phyloP scores from a whole-genome alignment of 2,329 filamentous ascomycete species.

The Teratosphaeria nubilosa region DNA sequence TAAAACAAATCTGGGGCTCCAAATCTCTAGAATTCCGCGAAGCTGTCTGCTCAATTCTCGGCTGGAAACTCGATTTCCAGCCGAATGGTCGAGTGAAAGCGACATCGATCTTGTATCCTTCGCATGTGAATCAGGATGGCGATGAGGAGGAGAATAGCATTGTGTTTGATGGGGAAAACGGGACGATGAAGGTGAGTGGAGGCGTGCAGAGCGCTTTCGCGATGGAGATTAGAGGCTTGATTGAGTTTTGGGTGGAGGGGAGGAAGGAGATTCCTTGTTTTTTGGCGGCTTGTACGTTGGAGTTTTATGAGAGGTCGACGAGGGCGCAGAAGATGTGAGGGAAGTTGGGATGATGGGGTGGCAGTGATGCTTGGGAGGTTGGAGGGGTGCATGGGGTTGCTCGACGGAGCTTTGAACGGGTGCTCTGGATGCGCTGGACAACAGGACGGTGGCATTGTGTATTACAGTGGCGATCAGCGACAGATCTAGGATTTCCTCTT shows the following conservation, averaged over 20 bases:
- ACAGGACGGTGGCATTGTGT: neutral
- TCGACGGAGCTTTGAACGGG: neutral
- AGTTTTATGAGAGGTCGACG: slow-evolving; percentile 70
- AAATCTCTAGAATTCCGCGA: slow-evolving; percentile 94
- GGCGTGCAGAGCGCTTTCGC: slow-evolving; percentile 83
- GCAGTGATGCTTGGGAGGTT: neutral
- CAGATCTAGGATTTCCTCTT: slow-evolving; percentile 15
- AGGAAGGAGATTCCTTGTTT: slow-evolving; percentile 91
- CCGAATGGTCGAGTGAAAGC: slow-evolving; percentile 95
- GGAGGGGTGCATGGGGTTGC: too few species aligned
- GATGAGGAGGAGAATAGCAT: slow-evolving; percentile 51
- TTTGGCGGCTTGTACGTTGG: slow-evolving; percentile 77
- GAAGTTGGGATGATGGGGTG: neutral
- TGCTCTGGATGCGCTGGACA: neutral
- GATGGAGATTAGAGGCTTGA: slow-evolving; percentile 69
- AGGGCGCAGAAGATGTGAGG: slow-evolving; percentile 18
- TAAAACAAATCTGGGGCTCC: slow-evolving; percentile 85
- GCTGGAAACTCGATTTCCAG: slow-evolving; percentile 91
- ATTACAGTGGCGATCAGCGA: neutral
- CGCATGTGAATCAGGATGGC: slow-evolving; percentile 15
- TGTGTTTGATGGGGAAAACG: slow-evolving; percentile 84
- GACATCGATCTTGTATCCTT: slow-evolving; percentile 71
- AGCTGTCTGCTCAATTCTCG: slow-evolving; percentile 80
- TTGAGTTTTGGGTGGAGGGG: slow-evolving; percentile 93
- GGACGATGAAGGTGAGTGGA: slow-evolving; percentile 95